A percentile compares a stretch with the other conserved stretches of the same genome.
These are phyloP conservation scores for Sporothrix pallida DNA, from an alignment of 2,329 filamentous ascomycete species.

Conservation along the genomic window DNA sequence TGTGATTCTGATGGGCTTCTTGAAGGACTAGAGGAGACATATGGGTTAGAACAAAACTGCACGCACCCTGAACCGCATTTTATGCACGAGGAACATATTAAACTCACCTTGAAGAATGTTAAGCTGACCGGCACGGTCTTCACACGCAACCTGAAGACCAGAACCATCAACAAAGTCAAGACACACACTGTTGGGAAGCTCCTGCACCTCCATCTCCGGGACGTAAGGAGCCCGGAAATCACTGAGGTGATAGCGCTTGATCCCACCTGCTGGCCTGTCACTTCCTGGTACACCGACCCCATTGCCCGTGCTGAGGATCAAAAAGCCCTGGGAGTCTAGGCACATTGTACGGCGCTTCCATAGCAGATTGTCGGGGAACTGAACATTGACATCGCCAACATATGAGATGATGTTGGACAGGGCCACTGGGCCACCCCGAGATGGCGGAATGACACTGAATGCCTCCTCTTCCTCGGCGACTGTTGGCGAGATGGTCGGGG, in stretches of 20 bases:
- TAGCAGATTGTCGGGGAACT: slow-evolving; percentile 92
- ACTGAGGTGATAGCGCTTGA: slow-evolving; percentile 82
- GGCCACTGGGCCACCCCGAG: slow-evolving; percentile 37
- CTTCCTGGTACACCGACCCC: slow-evolving; percentile 54
- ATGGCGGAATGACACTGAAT: slow-evolving; percentile 35
- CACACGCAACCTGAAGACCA: slow-evolving; percentile 68
- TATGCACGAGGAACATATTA: background rate
- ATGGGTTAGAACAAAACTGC: background rate
- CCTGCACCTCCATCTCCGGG: slow-evolving; percentile 89
- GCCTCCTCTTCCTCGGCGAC: slow-evolving; percentile 56
- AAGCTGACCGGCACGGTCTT: slow-evolving; percentile 64
- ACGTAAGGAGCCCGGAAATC: slow-evolving; percentile 81
- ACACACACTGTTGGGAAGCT: slow-evolving; percentile 83
- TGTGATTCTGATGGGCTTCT: slow-evolving; percentile 50
- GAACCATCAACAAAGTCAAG: slow-evolving; percentile 66
- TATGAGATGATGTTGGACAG: slow-evolving; percentile 62
- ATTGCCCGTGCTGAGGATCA: slow-evolving; percentile 77
- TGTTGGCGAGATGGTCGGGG: slow-evolving; percentile 57
- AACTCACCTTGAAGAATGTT: slow-evolving; percentile 61
- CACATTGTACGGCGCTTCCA: slow-evolving; percentile 94
- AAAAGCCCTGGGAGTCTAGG: slow-evolving; percentile 80
- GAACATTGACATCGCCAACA: slow-evolving; percentile 91
- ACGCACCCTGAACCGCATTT: background rate
- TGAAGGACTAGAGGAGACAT: slow-evolving; percentile 47
- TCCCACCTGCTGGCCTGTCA: slow-evolving; percentile 53